Percentiles rank a stretch among this genome's conserved stretches.
These are phyloP conservation scores for Colletotrichum tamarilloi DNA, from an alignment of 2,329 filamentous ascomycete genomes.

Conservation along the genomic window DNA sequence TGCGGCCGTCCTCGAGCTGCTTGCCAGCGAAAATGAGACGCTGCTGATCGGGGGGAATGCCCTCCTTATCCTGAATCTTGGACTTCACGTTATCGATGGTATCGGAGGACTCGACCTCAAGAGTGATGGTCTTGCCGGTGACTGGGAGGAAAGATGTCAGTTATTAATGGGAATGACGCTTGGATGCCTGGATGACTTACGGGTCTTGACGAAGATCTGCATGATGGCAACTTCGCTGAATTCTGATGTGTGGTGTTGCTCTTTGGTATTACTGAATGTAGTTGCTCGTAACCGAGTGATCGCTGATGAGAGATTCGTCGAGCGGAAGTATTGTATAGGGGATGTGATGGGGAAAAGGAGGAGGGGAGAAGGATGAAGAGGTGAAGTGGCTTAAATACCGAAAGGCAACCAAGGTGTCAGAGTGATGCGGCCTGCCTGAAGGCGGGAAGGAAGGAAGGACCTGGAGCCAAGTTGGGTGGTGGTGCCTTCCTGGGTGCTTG, in stretches of 20 bases:
- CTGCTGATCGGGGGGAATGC: slow-evolving; percentile 87
- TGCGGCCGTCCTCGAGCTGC: slow-evolving; percentile 62
- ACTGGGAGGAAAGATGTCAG: slow-evolving; percentile 53
- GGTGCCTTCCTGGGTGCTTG: no score
- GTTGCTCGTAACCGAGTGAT: neutral
- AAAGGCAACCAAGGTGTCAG: slow-evolving; percentile 17
- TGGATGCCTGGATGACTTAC: slow-evolving; percentile 64
- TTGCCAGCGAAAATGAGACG: slow-evolving; percentile 81
- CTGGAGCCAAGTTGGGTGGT: slow-evolving; percentile 15
- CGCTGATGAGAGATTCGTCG: neutral
- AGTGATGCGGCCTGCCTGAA: neutral
- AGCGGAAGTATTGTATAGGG: slow-evolving; percentile 4
- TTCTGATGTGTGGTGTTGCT: slow-evolving; percentile 38
- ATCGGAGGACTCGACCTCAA: slow-evolving; percentile 81
- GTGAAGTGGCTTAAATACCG: slow-evolving; percentile 22
- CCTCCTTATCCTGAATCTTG: slow-evolving; percentile 93
- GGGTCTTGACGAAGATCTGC: slow-evolving; percentile 99
- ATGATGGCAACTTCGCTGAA: slow-evolving; percentile 64
- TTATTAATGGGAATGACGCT: slow-evolving; percentile 56
- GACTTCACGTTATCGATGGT: slow-evolving; percentile 90
- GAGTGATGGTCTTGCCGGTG: slow-evolving; percentile 89
- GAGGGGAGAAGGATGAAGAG: slow-evolving; percentile 11
- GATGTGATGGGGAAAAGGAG: slow-evolving; percentile 22
- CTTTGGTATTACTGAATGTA: slow-evolving; percentile 10
- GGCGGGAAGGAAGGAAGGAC: slow-evolving; percentile 20